A percentile compares a stretch with the other conserved stretches of the same genome.
These are phyloP conservation scores for Coemansia sp. DNA, from an alignment of 371 early-diverging fungal species.

Conservation along the genomic window DNA sequence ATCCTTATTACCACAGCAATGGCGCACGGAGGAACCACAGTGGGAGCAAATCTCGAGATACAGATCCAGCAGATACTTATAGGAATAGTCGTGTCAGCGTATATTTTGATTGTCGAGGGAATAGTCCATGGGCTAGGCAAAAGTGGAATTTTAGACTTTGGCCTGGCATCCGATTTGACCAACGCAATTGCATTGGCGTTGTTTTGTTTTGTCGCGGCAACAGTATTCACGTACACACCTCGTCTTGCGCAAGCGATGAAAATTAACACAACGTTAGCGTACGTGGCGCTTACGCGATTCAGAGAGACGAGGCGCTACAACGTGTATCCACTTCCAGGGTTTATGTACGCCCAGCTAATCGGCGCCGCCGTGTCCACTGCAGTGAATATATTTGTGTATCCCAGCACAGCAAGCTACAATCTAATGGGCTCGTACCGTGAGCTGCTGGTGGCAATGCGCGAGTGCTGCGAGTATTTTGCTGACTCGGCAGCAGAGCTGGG, in stretches of 20 bases:
- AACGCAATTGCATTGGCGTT: constrained; percentile 24
- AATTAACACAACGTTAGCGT: constrained; percentile 25
- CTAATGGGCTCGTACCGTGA: constrained; percentile 20
- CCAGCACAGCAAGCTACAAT: constrained; percentile 34
- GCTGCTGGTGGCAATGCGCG: constrained; percentile 18
- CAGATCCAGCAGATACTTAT: constrained; percentile 39
- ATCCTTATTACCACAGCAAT: constrained; percentile 28
- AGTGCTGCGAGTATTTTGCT: constrained; percentile 35
- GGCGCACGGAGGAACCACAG: constrained; percentile 42
- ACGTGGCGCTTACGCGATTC: constrained; percentile 23
- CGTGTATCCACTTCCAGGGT: constrained; percentile 32
- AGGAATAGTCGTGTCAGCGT: constrained; percentile 8
- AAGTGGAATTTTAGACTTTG: constrained; percentile 6
- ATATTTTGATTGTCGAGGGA: constrained; percentile 23
- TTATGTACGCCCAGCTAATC: constrained; percentile 31
- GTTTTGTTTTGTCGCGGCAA: constrained; percentile 26
- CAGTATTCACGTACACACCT: constrained; percentile 26
- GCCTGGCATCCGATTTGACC: constrained; percentile 15
- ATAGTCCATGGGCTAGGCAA: constrained; percentile 10
- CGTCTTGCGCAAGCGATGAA: constrained; percentile 28
- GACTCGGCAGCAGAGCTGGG: constrained; percentile 13
- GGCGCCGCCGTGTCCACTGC: constrained; percentile 30
- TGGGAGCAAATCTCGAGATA: constrained; percentile 41
- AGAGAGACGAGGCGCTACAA: background rate
- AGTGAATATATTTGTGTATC: constrained; percentile 40